phyloP scores from a whole-genome alignment of 352 stramenopile genomes.

The Phytophthora crassamura region DNA sequence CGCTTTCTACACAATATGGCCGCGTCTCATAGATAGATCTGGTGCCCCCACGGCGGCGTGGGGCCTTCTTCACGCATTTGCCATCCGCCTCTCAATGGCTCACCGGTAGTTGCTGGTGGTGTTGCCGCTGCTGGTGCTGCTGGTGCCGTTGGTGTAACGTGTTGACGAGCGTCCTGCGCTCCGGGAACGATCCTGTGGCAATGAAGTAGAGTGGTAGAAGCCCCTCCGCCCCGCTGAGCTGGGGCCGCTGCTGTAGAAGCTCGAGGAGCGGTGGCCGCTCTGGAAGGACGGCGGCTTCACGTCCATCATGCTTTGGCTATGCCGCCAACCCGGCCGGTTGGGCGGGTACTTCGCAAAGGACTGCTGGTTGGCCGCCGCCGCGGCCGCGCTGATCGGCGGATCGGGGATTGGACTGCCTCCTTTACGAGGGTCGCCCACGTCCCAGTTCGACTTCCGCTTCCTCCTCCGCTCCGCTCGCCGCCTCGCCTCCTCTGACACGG shows the following conservation, averaged over 20 bases:
- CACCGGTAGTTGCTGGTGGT: constrained; percentile 39
- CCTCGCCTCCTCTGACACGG: constrained; percentile 62
- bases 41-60: constrained; percentile 14
- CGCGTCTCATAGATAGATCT: constrained; percentile 46
- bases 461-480: constrained; percentile 68
- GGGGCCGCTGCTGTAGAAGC: constrained; percentile 46
- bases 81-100: constrained; percentile 4
- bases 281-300: constrained; percentile 52
- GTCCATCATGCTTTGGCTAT: constrained; percentile 71
- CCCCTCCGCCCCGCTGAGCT: constrained; percentile 33
- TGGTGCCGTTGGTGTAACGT: constrained; percentile 44
- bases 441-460: constrained; percentile 83
- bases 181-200: constrained; percentile 62
- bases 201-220: constrained; percentile 59
- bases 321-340: constrained; percentile 60
- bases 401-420: constrained; percentile 44
- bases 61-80: constrained; percentile 21
- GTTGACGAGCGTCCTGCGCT: constrained; percentile 52
- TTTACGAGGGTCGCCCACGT: constrained; percentile 76
- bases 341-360: constrained; percentile 67
- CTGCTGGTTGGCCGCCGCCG: constrained; percentile 47
- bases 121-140: constrained; percentile 12
- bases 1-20: constrained; percentile 44
- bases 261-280: constrained; percentile 41
- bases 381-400: constrained; percentile 34